A percentile compares a stretch with the other conserved stretches of the same genome.
Conservation (phyloP, 495 filamentous ascomycete genomes). For the Neurospora intermedia region DNA sequence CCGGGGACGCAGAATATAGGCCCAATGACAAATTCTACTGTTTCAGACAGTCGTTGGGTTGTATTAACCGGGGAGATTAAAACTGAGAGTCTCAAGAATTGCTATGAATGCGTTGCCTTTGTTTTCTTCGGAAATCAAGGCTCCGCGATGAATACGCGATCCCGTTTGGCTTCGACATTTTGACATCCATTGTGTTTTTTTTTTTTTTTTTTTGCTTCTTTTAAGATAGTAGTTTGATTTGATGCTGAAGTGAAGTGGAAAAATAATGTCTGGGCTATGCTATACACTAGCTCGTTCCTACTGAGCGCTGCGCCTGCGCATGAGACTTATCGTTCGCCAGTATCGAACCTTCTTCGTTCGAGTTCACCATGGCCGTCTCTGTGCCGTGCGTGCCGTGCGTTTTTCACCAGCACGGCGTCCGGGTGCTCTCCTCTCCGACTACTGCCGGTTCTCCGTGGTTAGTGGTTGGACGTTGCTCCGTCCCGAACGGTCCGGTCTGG, state of each 20-base stretch:
- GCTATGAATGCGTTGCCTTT: constrained; percentile 25
- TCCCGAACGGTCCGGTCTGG: not conserved
- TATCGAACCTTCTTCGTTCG: too few species aligned
- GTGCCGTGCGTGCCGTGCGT: not conserved
- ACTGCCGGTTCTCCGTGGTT: not conserved
- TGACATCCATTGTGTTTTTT: not conserved
- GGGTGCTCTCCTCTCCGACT: not conserved
- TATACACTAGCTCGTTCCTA: too few species aligned
- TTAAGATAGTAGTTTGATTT: not conserved
- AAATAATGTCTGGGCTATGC: too few species aligned
- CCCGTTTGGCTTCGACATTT: constrained; percentile 43
- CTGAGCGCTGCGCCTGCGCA: too few species aligned
- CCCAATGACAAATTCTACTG: constrained; percentile 21
- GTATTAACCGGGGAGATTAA: constrained; percentile 38
- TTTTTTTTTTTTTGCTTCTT: not conserved
- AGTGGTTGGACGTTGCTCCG: not conserved
- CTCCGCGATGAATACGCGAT: constrained; percentile 31
- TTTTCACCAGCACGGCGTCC: not conserved
- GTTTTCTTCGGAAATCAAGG: not conserved
- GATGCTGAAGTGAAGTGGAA: too few species aligned
- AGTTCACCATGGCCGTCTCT: too few species aligned
- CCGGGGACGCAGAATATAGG: constrained; percentile 34
- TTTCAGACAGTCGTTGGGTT: constrained; percentile 28
- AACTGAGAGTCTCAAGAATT: constrained; percentile 40
- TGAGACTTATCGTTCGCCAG: too few species aligned